phyloP scores from a whole-genome alignment of 2,329 filamentous ascomycete genomes.

The Fusarium redolens region DNA sequence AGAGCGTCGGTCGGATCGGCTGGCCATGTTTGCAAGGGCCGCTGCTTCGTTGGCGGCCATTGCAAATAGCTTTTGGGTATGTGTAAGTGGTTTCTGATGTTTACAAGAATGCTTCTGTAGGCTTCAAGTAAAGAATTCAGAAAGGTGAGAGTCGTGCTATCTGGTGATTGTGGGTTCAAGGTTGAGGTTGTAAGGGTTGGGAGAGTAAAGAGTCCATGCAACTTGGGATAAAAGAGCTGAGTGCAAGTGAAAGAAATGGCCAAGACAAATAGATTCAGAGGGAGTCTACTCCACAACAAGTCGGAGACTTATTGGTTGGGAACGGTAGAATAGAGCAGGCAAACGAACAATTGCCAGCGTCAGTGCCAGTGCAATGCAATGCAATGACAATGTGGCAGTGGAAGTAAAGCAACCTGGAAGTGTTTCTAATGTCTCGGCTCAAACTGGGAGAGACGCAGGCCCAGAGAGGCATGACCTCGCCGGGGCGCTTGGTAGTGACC shows the following conservation, averaged over 20 bases:
- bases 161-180: slow-evolving; percentile 5
- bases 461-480: slow-evolving; percentile 39
- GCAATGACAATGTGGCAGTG: neutral
- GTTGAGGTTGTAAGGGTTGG: slow-evolving; percentile 19
- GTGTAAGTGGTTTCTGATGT: neutral
- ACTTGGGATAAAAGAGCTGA: slow-evolving; percentile 17
- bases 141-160: slow-evolving; percentile 3
- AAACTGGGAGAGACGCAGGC: slow-evolving; percentile 18
- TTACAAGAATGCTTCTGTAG: neutral
- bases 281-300: neutral
- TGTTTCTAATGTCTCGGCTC: slow-evolving; percentile 30
- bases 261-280: neutral
- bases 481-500: slow-evolving; percentile 17
- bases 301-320: neutral
- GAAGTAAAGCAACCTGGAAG: neutral
- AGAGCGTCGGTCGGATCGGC: slow-evolving; percentile 52
- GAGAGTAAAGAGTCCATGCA: slow-evolving; percentile 22
- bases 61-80: slow-evolving; percentile 15
- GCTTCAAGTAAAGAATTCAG: neutral
- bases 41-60: slow-evolving; percentile 57
- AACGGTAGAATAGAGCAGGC: neutral
- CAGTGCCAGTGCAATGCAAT: slow-evolving; percentile 3
- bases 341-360: neutral
- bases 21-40: slow-evolving; percentile 48
- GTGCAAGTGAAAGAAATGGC: slow-evolving; percentile 9